phyloP scores from a whole-genome alignment of 148 eudicot genomes.

The Nepenthes gracilis region DNA sequence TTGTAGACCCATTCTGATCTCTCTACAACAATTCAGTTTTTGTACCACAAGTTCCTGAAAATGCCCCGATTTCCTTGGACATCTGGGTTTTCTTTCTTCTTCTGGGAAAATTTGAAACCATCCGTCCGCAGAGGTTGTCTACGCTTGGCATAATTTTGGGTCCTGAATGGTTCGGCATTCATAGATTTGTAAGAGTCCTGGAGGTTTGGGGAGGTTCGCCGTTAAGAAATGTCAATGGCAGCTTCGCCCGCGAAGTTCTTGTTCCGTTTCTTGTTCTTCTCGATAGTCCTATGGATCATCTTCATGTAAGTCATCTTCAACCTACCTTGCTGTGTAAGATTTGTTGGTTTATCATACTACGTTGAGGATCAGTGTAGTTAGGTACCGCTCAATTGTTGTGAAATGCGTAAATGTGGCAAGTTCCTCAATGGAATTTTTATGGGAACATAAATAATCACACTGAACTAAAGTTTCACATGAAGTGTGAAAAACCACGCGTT shows the following conservation, averaged over 20 bases:
- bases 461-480: too few relatives aligned
- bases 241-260: constrained; percentile 76
- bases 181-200: not conserved
- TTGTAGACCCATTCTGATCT: not conserved
- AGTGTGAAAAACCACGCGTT: too few relatives aligned
- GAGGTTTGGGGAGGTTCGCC: constrained; percentile 3
- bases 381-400: too few relatives aligned
- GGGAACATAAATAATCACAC: too few relatives aligned
- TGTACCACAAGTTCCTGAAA: not conserved
- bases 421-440: too few relatives aligned
- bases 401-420: too few relatives aligned
- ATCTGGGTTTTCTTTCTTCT: not conserved
- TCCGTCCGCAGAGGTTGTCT: not conserved
- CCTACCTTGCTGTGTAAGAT: too few relatives aligned
- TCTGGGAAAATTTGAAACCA: not conserved
- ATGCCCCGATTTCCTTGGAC: constrained; percentile 5
- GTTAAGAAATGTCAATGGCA: constrained; percentile 21
- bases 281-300: constrained; percentile 60
- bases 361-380: too few relatives aligned
- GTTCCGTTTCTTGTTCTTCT: constrained; percentile 58
- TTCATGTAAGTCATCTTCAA: constrained; percentile 43
- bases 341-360: too few relatives aligned
- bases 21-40: not conserved
- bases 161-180: not conserved
- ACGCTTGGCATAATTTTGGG: not conserved